Evolutionary conservation across 306 rosid species (phyloP), one percentile per base, ranked within the genome.

Genomic region (Begonia masoniana): DNA sequence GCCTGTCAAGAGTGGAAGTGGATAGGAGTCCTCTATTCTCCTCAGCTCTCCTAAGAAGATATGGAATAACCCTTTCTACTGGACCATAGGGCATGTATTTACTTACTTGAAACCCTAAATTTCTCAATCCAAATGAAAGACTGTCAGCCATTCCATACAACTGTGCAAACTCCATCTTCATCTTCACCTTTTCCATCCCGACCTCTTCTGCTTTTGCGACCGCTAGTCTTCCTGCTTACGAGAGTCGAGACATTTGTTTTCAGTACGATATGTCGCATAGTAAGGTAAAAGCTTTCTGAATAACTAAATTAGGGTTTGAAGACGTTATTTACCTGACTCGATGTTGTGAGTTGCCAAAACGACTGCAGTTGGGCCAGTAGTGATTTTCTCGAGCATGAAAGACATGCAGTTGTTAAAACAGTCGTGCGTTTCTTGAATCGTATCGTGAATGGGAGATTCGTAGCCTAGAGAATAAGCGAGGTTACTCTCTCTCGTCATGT

Each of bases 11-110:
- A 8, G 80, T 73, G 19, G 95, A 79, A 17, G 96, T 72, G 15
- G 95, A 78, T 52, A 91, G 48, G 21, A 86, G 63, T 4, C 99
- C 99, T 68, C 93, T 75, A 24, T 91, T 91, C 61, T 91, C 99
- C 54, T 86, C 99, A 0, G 99, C 96, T 64, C 99, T 77, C 51
- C 99, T 73, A 4, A 91, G 59, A 6, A 91, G 92, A 16, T 91
- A 91, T 7, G 99, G 99, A 67, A 91, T 79, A 16, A 91, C 94
- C 48, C 62, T 66, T 26, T 81, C 83, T 2, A 91, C 69, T 0
- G 88, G 82, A 17, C 99, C 99, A 65, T 83, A 86, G 10, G 99
- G 96, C 99, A 91, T 81, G 3, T 91, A 91, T 68, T 91, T 91
- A 53, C 99, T 91, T 3, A 91, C 99, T 62, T 81, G 94, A 65